Evolutionary conservation across 805 yeast genomes (phyloP).

Genomic region (Millerozyma miso): DNA sequence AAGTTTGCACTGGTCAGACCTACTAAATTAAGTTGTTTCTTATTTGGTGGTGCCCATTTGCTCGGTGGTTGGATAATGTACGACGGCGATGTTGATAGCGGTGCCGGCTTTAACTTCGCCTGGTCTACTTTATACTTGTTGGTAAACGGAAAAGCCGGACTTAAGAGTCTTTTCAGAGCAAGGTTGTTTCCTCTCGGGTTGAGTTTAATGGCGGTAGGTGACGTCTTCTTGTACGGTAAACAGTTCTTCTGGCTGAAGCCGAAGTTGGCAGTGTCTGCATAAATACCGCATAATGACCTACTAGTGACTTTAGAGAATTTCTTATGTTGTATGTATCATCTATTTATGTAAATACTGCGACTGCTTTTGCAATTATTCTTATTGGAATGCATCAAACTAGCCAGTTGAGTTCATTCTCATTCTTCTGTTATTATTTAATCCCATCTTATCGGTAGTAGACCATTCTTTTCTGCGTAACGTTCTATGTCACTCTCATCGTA

Average conservation of each 20-base stretch:
- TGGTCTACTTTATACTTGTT: conserved; percentile 76
- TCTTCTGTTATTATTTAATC: too few relatives aligned
- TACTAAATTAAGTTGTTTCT: conserved; percentile 38
- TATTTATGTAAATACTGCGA: too few relatives aligned
- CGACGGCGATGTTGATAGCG: conserved; percentile 75
- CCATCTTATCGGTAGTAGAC: conserved; percentile 73
- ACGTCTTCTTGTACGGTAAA: conserved; percentile 65
- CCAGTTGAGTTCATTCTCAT: too few relatives aligned
- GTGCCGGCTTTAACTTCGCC: conserved; percentile 75
- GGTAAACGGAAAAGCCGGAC: conserved; percentile 61
- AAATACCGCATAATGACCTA: too few relatives aligned
- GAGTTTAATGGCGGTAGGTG: conserved; percentile 54
- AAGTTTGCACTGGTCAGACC: conserved; percentile 25
- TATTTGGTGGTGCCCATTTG: conserved; percentile 60
- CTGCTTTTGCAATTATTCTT: too few relatives aligned
- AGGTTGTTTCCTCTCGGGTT: conserved; percentile 61
- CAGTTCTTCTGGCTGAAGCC: conserved; percentile 57
- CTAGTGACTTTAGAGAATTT: too few relatives aligned
- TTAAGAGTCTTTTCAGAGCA: conserved; percentile 50
- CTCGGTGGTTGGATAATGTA: conserved; percentile 69
- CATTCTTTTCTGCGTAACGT: conserved; percentile 45
- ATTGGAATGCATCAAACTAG: too few relatives aligned
- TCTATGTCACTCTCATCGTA: conserved; percentile 67
- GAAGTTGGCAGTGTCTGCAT: too few relatives aligned
- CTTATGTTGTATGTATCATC: neutral